Base-by-base conservation (phyloP, 371 early-diverging fungal species). In the Cladochytrium tenue region DNA sequence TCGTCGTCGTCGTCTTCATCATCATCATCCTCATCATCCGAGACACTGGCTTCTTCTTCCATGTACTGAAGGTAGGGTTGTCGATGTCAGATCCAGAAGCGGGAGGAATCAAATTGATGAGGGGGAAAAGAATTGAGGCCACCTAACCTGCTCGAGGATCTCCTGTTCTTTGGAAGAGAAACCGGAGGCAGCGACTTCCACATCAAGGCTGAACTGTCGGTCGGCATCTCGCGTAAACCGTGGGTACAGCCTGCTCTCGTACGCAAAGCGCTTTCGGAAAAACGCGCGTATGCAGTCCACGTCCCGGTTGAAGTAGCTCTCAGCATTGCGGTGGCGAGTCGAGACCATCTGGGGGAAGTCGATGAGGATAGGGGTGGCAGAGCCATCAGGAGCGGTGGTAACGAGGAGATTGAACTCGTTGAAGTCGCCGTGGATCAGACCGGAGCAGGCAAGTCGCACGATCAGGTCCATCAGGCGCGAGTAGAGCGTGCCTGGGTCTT, bases 281-380 rank as follows among this genome's bases (percentile, higher is more conserved):
- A 94, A 99, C 1, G 81, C 85, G 32, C 96, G 89, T 64, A 99
- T 93, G 87, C 99, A 98, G 63, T 97, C 91, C 20, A 97, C 95
- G 82, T 99, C 99, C 57, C 99, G 92, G 78, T 98, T 92, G 68
- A 99, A 97, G 76, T 98, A 97, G 66, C 85, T 86, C 81, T 96
- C 94, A 32, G 99, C 99, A 68, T 96, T 95, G 4, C 82, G 67
- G 74, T 99, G 98, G 5, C 89, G 90, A 0, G 92, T 96, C 23
- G 95, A 94, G 2, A 99, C 94, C 98, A 98, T 99, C 78, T 99
- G 99, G 1, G 99, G 99, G 77, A 99, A 99, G 87, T 99, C 99
- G 62, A 99, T 99, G 58, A 98, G 77, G 5, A 99, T 80, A 30
- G 82, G 81, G n/a, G n/a, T n/a, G n/a, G n/a, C n/a, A n/a, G n/a